Evolutionary conservation across 441 rosid genomes (phyloP), one percentile per base, ranked within the genome.

Genomic region (Mallotus japonicus): DNA sequence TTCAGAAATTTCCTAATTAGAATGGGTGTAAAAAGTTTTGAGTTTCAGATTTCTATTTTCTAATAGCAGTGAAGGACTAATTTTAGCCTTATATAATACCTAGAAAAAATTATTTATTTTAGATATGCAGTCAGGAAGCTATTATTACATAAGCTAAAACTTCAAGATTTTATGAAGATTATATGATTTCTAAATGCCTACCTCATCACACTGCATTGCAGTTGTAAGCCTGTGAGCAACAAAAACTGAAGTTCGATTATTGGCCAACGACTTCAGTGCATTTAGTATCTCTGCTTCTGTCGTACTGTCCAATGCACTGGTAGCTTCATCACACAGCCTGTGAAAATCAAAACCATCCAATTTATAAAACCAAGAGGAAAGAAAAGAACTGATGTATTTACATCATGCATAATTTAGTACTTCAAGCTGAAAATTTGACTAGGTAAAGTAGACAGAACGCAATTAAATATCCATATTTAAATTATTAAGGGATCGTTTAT

Each of bases 121-220:
- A 49, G 13, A 3, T 49, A 49, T 4, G 16, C 57, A 15, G 14
- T 13, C 4, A n/a, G 19, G 58, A 54, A n/a, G 16, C 5, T 54
- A 50, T 54, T 8, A 8, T 54, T n/a, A 19, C 17, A 54, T 54
- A 54, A 54, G 22, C 19, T 51, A 10, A 11, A 54, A 44, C 15
- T 65, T 72, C 70, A 60, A 24, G 22, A 51, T 11, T 53, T 12
- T 46, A 59, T 11, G 51, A 80, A 55, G 28, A 24, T 6, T 8
- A 70, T 8, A 55, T 8, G 10, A 65, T 20, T 8, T 13, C 17
- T 57, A 19, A 66, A 71, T 62, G 76, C 73, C 59, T 76, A 92
- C 97, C 99, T 93, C 92, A 82, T 96, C 98, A 73, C 97, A 93
- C 71, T 93, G 98, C 97, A 96, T 93, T 28, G 99, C 99, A 71